A percentile compares a stretch with the other conserved stretches of the same genome.
Evolutionary conservation across 345 rosid genomes (phyloP).

Genomic region (Pugionium cornutum): DNA sequence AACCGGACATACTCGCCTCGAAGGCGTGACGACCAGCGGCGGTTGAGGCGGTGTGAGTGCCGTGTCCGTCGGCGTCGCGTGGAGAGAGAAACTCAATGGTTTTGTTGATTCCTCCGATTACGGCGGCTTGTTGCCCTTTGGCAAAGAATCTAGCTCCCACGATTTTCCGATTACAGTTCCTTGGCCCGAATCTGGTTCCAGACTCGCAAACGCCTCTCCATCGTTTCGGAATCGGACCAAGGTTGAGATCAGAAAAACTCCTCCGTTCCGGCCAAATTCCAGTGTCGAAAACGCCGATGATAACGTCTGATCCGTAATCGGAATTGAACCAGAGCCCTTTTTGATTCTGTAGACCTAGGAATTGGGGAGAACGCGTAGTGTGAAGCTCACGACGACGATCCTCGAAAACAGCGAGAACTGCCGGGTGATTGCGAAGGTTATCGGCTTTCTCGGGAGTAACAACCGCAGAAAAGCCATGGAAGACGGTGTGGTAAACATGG

Average conservation of each 20-base stretch:
- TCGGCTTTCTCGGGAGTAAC: conserved; percentile 46
- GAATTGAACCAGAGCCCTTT: conserved; percentile 78
- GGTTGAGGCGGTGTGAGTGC: conserved; percentile 74
- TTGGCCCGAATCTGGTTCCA: conserved; percentile 44
- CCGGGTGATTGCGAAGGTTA: conserved; percentile 54
- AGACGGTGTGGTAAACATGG: conserved; percentile 79
- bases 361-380: conserved; percentile 84
- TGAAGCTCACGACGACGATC: conserved; percentile 69
- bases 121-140: conserved; percentile 62
- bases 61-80: conserved; percentile 79
- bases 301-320: conserved; percentile 77
- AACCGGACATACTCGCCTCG: conserved; percentile 66
- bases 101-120: conserved; percentile 58
- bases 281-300: conserved; percentile 70
- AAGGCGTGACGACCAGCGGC: conserved; percentile 62
- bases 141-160: conserved; percentile 66
- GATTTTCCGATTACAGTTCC: conserved; percentile 60
- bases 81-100: conserved; percentile 72
- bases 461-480: conserved; percentile 82
- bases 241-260: conserved; percentile 69
- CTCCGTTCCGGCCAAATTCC: conserved; percentile 78
- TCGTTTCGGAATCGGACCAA: conserved; percentile 62
- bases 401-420: conserved; percentile 61
- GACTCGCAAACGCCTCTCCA: conserved; percentile 74
- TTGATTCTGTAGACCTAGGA: conserved; percentile 74